These are phyloP conservation scores for Fraxinus angustifolia DNA, from an alignment of 305 asterid species.

Conservation along the genomic window DNA sequence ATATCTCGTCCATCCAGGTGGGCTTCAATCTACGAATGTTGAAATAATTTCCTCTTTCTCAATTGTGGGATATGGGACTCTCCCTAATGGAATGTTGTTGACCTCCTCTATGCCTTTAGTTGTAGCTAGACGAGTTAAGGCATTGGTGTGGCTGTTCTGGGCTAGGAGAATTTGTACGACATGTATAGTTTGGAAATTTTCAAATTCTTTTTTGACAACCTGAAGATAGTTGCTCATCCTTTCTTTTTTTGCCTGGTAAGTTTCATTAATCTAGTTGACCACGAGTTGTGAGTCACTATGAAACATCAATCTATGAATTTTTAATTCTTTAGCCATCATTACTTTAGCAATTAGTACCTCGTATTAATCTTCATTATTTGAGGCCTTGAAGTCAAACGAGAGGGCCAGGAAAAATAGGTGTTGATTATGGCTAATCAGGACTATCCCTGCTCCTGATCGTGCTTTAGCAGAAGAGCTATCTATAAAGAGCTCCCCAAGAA, in stretches of 20 bases:
- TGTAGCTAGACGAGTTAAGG: not conserved
- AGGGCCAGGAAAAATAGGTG: not conserved
- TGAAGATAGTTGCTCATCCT: not conserved
- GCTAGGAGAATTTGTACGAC: not conserved
- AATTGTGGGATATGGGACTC: not conserved
- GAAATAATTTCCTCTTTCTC: too few relatives aligned
- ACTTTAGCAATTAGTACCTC: not conserved
- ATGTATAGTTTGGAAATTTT: too few relatives aligned
- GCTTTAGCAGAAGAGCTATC: not conserved
- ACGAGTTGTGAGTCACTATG: not conserved
- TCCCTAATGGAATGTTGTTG: too few relatives aligned
- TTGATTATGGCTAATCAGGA: not conserved
- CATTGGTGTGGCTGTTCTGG: fast-evolving
- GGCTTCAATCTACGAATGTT: not conserved
- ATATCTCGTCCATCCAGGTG: not conserved
- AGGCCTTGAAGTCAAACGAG: not conserved
- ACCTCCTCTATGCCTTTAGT: not conserved
- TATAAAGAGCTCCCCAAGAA: not conserved
- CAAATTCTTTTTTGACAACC: too few relatives aligned
- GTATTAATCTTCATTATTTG: not conserved
- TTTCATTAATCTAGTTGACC: not conserved
- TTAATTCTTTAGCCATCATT: not conserved
- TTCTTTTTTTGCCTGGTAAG: not conserved
- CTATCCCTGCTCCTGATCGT: not conserved
- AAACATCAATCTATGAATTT: not conserved